phyloP scores from a whole-genome alignment of 208 protist species.

The Leishmania gerbilli region DNA sequence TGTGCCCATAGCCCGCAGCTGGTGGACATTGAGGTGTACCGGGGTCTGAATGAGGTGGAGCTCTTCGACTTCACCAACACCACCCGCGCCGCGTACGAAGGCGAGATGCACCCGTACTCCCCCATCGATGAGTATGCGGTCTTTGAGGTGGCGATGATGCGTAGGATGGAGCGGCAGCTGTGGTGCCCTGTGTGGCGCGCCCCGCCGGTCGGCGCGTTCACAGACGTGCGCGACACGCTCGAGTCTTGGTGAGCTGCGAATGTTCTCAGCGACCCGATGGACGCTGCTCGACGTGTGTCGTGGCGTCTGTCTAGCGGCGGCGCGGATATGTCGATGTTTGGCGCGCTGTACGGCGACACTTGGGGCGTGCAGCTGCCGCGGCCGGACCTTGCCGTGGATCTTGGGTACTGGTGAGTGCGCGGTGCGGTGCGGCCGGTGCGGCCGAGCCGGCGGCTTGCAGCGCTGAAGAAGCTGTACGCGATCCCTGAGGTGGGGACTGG shows the following conservation, averaged over 20 bases:
- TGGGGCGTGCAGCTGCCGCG: conserved; percentile 20
- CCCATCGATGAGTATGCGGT: conserved; percentile 28
- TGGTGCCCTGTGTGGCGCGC: conserved; percentile 19
- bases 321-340: conserved; percentile 3
- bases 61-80: conserved; percentile 25
- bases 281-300: neutral
- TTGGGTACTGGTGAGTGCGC: conserved; percentile 11
- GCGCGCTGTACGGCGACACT: conserved; percentile 19
- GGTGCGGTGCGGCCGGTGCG: conserved; percentile 11
- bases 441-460: neutral
- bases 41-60: conserved; percentile 27
- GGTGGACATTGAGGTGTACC: conserved; percentile 23
- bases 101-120: conserved; percentile 34
- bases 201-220: neutral
- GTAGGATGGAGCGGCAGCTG: conserved; percentile 16
- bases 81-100: conserved; percentile 27
- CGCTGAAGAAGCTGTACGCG: conserved; percentile 18
- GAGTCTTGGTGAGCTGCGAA: conserved; percentile 11
- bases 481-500: conserved; percentile 15
- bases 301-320: neutral
- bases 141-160: conserved; percentile 26
- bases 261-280: neutral
- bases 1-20: conserved; percentile 35
- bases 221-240: conserved; percentile 8
- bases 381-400: conserved; percentile 17